phyloP scores from a whole-genome alignment of 2,329 filamentous ascomycete genomes.

The Nemania diffusa region DNA sequence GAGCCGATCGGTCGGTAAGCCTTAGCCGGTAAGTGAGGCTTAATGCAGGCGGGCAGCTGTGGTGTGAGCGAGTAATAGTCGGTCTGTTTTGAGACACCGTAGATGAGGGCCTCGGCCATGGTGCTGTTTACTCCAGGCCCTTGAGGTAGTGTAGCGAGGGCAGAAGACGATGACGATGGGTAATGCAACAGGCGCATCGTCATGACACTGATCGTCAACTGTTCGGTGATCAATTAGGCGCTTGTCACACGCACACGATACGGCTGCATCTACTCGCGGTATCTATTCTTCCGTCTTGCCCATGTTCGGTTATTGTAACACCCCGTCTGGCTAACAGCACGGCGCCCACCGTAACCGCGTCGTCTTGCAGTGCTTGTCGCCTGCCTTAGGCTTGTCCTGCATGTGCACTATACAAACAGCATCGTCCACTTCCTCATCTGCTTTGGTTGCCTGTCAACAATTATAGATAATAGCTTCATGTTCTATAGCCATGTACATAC shows the following conservation, averaged over 20 bases:
- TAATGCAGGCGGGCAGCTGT: not conserved
- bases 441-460: slow-evolving; percentile 4
- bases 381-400: not conserved
- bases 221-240: slow-evolving; percentile 11
- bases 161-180: not conserved
- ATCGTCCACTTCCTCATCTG: not conserved
- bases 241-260: slow-evolving; percentile 20
- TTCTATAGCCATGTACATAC: slow-evolving; percentile 15
- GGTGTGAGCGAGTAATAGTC: not conserved
- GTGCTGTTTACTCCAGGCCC: not conserved
- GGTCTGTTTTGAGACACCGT: slow-evolving; percentile 9
- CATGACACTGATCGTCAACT: slow-evolving; percentile 1
- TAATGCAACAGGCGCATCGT: not conserved
- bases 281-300: slow-evolving; percentile 9
- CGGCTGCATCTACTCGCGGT: slow-evolving; percentile 1
- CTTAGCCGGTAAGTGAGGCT: not conserved
- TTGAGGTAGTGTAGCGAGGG: not conserved
- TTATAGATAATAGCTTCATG: slow-evolving; percentile 11
- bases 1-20: not conserved
- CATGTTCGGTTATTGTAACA: slow-evolving; percentile 8
- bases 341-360: slow-evolving; percentile 7
- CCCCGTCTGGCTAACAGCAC: not conserved
- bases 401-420: not conserved
- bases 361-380: slow-evolving; percentile 6
- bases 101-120: not conserved